A percentile compares a stretch with the other conserved stretches of the same genome.
Conservation (phyloP, 805 yeast species). For the Spathaspora passalidarum region DNA sequence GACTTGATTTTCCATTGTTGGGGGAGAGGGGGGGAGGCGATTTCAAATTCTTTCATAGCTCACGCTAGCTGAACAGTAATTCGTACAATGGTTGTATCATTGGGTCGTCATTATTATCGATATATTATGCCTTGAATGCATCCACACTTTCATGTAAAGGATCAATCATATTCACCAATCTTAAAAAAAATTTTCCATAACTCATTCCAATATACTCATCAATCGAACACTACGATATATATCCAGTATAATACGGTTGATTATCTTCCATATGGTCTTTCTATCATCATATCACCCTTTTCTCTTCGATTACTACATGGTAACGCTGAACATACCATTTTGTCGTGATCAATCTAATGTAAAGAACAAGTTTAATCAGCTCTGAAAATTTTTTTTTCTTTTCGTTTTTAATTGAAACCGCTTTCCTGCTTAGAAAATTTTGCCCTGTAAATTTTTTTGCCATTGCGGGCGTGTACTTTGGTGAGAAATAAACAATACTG, state of each 20-base stretch:
- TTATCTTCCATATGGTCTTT: not conserved
- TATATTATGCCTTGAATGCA: not conserved
- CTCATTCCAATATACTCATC: not conserved
- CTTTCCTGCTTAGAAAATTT: not conserved
- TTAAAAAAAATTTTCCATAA: not conserved
- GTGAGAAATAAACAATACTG: not conserved
- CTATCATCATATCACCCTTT: not conserved
- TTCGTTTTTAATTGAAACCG: not conserved
- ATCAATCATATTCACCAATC: not conserved
- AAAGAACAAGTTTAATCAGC: not conserved
- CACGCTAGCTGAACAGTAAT: too few relatives aligned
- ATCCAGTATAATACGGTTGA: not conserved
- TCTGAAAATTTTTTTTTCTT: constrained; percentile 3
- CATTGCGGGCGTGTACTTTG: not conserved
- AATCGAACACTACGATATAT: not conserved
- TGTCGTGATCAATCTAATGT: constrained; percentile 5
- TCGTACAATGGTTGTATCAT: too few relatives aligned
- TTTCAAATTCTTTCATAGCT: too few relatives aligned
- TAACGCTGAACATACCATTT: constrained; percentile 3
- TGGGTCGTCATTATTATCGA: too few relatives aligned
- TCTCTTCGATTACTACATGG: not conserved
- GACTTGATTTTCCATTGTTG: too few relatives aligned
- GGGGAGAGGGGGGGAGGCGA: too few relatives aligned
- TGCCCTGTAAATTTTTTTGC: not conserved
- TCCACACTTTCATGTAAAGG: not conserved